Conservation (phyloP, 192 early-diverging fungal genomes). For the Dimargaris xerosporica region DNA sequence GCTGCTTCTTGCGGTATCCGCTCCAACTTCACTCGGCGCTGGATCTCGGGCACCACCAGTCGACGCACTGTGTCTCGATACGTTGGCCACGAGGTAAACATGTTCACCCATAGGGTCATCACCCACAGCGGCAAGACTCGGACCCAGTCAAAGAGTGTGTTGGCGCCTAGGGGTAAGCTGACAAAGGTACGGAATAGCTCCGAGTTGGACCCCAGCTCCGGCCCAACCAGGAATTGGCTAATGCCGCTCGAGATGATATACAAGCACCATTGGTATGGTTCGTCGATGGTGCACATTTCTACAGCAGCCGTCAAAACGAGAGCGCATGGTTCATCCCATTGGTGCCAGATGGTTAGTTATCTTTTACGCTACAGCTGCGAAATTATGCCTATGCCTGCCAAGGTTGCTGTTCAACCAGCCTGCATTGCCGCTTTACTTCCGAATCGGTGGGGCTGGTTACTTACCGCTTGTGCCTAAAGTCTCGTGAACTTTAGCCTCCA, state of each 20-base stretch:
- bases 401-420: too few relatives aligned
- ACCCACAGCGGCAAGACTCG: conserved; percentile 2
- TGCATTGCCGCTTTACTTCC: too few relatives aligned
- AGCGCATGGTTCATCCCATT: too few relatives aligned
- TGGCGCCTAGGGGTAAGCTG: neutral
- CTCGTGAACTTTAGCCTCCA: neutral
- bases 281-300: neutral
- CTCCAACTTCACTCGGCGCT: neutral
- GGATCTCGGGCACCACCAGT: neutral
- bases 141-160: neutral
- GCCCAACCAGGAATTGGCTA: neutral
- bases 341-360: too few relatives aligned
- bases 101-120: neutral
- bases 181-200: neutral
- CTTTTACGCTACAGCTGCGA: too few relatives aligned
- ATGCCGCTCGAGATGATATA: neutral
- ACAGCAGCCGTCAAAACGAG: too few relatives aligned
- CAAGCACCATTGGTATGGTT: neutral
- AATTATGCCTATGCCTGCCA: too few relatives aligned
- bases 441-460: too few relatives aligned
- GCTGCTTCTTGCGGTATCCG: neutral
- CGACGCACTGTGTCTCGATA: neutral
- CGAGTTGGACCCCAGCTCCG: neutral
- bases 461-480: neutral
- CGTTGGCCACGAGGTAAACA: neutral